These are phyloP conservation scores for Penicillium goetzii DNA, from an alignment of 495 filamentous ascomycete genomes.

Conservation along the genomic window DNA sequence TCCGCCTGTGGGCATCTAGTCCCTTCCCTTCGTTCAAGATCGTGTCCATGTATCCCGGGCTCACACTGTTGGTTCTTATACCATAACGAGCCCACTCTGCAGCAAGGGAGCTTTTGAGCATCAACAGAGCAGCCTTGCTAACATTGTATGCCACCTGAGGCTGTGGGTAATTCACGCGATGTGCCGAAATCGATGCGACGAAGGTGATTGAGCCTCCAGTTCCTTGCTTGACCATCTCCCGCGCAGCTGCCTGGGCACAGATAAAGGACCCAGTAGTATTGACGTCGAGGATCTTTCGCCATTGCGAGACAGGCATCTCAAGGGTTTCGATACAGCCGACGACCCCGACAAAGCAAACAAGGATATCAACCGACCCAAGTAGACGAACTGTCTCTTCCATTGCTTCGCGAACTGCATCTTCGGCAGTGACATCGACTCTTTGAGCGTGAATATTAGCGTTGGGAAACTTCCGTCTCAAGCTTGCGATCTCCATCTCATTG, in stretches of 20 bases:
- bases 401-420: constrained; percentile 48
- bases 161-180: constrained; percentile 69
- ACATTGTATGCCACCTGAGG: constrained; percentile 73
- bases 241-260: constrained; percentile 66
- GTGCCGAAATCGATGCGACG: constrained; percentile 68
- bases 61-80: constrained; percentile 71
- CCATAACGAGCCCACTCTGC: constrained; percentile 67
- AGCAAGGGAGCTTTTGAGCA: constrained; percentile 62
- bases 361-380: constrained; percentile 59
- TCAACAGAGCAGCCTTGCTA: constrained; percentile 65
- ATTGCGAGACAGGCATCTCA: constrained; percentile 57
- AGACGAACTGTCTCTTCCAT: constrained; percentile 42
- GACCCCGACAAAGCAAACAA: constrained; percentile 71
- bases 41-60: constrained; percentile 81
- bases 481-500: constrained; percentile 41
- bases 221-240: constrained; percentile 52
- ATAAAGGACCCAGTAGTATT: constrained; percentile 72
- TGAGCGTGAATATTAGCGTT: constrained; percentile 48
- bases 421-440: constrained; percentile 63
- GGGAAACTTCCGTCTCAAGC: constrained; percentile 58
- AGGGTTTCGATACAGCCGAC: constrained; percentile 62
- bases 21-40: constrained; percentile 59
- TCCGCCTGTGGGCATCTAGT: constrained; percentile 63
- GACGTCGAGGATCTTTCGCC: constrained; percentile 64
- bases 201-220: constrained; percentile 67